These are phyloP conservation scores for Talaromyces albobiverticillius DNA, from an alignment of 2,329 filamentous ascomycete species.

Conservation along the genomic window DNA sequence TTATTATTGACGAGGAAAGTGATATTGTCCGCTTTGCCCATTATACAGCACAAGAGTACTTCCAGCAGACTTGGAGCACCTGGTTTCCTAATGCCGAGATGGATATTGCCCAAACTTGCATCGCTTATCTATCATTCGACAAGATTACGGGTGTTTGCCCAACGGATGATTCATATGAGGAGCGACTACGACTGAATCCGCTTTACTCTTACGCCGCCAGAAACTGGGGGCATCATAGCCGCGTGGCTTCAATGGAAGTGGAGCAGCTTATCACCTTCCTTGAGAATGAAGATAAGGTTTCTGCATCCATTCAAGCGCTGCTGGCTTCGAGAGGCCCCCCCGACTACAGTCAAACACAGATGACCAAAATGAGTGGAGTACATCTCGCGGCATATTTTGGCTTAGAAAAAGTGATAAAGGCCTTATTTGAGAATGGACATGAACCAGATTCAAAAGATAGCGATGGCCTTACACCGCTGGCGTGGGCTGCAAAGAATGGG, in stretches of 20 bases:
- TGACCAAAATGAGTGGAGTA: not conserved
- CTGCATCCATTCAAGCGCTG: not conserved
- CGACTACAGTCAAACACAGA: too few relatives aligned
- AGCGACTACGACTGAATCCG: slow-evolving; percentile 11
- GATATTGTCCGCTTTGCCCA: slow-evolving; percentile 43
- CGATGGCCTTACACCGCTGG: slow-evolving; percentile 9
- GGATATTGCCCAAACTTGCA: slow-evolving; percentile 29
- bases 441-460: slow-evolving; percentile 3
- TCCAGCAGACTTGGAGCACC: slow-evolving; percentile 26
- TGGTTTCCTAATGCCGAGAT: slow-evolving; percentile 33
- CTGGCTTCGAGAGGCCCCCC: slow-evolving; percentile 10
- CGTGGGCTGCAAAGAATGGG: not conserved
- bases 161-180: slow-evolving; percentile 14
- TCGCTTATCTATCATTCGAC: slow-evolving; percentile 37
- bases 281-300: slow-evolving; percentile 1
- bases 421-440: not conserved
- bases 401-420: not conserved
- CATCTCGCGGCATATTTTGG: slow-evolving; percentile 14
- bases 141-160: slow-evolving; percentile 18
- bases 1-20: slow-evolving; percentile 41
- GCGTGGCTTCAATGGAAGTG: not conserved
- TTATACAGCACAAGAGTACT: slow-evolving; percentile 48
- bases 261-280: not conserved
- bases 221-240: slow-evolving; percentile 23
- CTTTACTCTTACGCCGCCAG: slow-evolving; percentile 24